Evolutionary conservation across 768 basidiomycete genomes (phyloP).

Genomic region (Candolleomyces efflorescens): DNA sequence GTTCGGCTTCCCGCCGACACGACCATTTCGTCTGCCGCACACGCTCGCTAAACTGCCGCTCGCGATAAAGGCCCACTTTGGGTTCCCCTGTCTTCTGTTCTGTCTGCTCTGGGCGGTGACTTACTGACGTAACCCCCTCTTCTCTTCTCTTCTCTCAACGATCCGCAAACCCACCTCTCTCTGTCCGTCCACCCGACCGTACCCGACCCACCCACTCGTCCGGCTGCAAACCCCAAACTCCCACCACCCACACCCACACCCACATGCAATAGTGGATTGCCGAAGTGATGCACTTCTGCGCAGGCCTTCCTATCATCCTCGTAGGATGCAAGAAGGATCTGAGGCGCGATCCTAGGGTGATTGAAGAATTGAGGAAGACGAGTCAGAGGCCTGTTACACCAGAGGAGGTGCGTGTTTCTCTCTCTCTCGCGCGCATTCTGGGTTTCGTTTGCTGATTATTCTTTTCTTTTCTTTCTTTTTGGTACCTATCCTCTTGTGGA

Average conservation of each 20-base stretch:
- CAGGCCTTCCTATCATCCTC: slow-evolving; percentile 90
- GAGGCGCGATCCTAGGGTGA: slow-evolving; percentile 86
- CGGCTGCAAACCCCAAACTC: no score
- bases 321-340: slow-evolving; percentile 99
- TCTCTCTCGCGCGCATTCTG: background rate
- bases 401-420: slow-evolving; percentile 63
- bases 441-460: background rate
- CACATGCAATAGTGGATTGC: slow-evolving; percentile 78
- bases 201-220: no score
- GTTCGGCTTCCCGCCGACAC: no score
- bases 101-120: background rate
- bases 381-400: slow-evolving; percentile 92
- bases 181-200: background rate
- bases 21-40: no score
- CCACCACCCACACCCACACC: slow-evolving; percentile 11
- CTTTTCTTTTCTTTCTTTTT: background rate
- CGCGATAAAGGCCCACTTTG: no score
- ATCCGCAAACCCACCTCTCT: background rate
- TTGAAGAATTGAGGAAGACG: slow-evolving; percentile 92
- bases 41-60: no score
- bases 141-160: background rate
- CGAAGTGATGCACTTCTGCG: slow-evolving; percentile 97
- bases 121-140: background rate
- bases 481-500: no score
- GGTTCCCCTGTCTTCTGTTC: no score